A percentile compares a stretch with the other conserved stretches of the same genome.
These are phyloP conservation scores for Passiflora organensis DNA, from an alignment of 345 rosid genomes.

Conservation along the genomic window DNA sequence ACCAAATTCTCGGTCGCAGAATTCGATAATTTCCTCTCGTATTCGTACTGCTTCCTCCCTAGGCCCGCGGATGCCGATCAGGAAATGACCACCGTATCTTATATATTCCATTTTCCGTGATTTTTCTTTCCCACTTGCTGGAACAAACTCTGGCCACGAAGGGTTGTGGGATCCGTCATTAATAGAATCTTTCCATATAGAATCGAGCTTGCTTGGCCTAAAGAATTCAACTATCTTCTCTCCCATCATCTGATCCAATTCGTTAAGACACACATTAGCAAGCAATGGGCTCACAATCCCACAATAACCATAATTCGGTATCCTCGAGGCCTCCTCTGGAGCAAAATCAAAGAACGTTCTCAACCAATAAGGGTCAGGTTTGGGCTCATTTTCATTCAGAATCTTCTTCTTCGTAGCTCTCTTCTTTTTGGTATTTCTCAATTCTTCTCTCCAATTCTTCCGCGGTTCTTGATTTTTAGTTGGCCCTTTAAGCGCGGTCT, in stretches of 20 bases:
- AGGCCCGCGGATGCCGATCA: conserved; percentile 89
- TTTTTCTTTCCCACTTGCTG: conserved; percentile 80
- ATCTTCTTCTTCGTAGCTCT: conserved; percentile 64
- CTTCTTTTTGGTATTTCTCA: conserved; percentile 37
- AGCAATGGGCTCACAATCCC: conserved; percentile 93
- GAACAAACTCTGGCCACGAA: conserved; percentile 99
- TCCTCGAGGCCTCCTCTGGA: conserved; percentile 82
- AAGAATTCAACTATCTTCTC: conserved; percentile 57
- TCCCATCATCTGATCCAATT: conserved; percentile 81
- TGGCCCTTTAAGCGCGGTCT: conserved; percentile 38
- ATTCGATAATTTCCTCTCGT: conserved; percentile 62
- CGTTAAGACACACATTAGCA: conserved; percentile 77
- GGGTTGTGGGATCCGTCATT: conserved; percentile 89
- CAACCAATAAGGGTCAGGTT: conserved; percentile 96
- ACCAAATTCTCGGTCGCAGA: conserved; percentile 52
- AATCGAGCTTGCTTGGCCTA: conserved; percentile 68
- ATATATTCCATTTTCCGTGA: conserved; percentile 92
- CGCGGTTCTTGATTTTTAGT: conserved; percentile 23
- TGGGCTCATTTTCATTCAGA: conserved; percentile 73
- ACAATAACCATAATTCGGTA: conserved; percentile 78
- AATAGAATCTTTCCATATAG: conserved; percentile 83
- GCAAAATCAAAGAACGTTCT: conserved; percentile 78
- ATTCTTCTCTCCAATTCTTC: conserved; percentile 26
- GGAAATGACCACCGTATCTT: conserved; percentile 79
- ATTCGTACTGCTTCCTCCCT: conserved; percentile 77